phyloP scores from a whole-genome alignment of 2,329 filamentous ascomycete genomes.

The Apiospora rasikravindrae region DNA sequence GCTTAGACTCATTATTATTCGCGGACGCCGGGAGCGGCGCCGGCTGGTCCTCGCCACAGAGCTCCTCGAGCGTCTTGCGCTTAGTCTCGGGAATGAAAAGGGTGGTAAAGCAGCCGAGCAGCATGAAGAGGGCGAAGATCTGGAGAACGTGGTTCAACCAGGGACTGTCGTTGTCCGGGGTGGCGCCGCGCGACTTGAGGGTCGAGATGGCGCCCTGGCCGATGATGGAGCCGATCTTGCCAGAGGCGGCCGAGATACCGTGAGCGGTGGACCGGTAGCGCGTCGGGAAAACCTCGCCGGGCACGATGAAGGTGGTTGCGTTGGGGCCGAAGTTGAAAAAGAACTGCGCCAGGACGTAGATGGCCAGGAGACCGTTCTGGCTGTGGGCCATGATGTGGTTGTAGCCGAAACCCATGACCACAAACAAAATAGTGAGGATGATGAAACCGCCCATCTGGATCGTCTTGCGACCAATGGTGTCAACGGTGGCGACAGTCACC shows the following conservation, averaged over 20 bases:
- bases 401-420: slow-evolving; percentile 68
- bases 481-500: slow-evolving; percentile 76
- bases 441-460: slow-evolving; percentile 72
- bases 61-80: slow-evolving; percentile 73
- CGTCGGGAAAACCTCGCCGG: slow-evolving; percentile 62
- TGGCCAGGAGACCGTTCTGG: slow-evolving; percentile 58
- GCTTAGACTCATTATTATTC: background rate
- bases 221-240: slow-evolving; percentile 63
- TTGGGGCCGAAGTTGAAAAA: slow-evolving; percentile 67
- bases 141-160: slow-evolving; percentile 81
- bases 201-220: slow-evolving; percentile 63
- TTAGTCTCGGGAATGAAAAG: slow-evolving; percentile 77
- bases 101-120: slow-evolving; percentile 71
- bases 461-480: slow-evolving; percentile 77
- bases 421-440: slow-evolving; percentile 62
- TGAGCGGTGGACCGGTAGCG: slow-evolving; percentile 62
- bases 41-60: slow-evolving; percentile 47
- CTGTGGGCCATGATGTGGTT: slow-evolving; percentile 46
- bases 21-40: slow-evolving; percentile 19
- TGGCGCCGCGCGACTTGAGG: slow-evolving; percentile 54
- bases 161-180: slow-evolving; percentile 48
- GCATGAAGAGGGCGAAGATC: slow-evolving; percentile 79
- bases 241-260: slow-evolving; percentile 60
- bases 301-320: slow-evolving; percentile 62
- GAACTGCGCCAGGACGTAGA: slow-evolving; percentile 62